Evolutionary conservation across 129 eudicot genomes (phyloP).

Genomic region (Apium graveolens): DNA sequence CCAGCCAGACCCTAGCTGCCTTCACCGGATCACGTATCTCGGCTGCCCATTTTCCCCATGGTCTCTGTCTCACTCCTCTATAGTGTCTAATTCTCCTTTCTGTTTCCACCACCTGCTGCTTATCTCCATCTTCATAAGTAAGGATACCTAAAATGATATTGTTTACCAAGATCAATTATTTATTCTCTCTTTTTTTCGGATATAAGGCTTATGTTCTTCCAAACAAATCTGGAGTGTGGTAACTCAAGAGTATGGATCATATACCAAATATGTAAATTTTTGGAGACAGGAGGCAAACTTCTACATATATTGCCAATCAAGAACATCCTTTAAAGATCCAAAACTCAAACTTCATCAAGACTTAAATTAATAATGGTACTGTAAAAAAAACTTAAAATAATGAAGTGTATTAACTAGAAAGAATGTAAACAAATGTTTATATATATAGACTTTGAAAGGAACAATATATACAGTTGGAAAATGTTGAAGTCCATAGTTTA

Average conservation of each 20-base stretch:
- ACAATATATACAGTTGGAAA: background rate
- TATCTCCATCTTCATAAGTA: background rate
- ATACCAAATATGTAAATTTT: too few species aligned
- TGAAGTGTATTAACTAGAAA: too few species aligned
- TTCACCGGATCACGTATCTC: conserved; percentile 81
- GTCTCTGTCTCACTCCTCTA: conserved; percentile 88
- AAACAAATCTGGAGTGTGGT: too few species aligned
- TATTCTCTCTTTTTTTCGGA: too few species aligned
- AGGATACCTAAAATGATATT: too few species aligned
- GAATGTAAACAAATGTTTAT: too few species aligned
- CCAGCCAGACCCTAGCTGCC: conserved; percentile 86
- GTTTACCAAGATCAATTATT: too few species aligned
- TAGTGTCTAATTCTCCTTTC: conserved; percentile 46
- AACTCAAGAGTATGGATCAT: too few species aligned
- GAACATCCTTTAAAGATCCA: background rate
- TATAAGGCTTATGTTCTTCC: too few species aligned
- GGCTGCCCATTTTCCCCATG: conserved; percentile 97
- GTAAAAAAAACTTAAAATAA: too few species aligned
- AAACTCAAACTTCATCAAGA: background rate
- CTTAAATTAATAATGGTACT: too few species aligned
- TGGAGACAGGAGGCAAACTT: background rate
- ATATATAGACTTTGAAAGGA: background rate
- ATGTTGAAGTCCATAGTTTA: background rate
- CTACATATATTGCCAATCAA: too few species aligned
- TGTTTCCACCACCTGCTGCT: background rate